Evolutionary conservation across 2,329 filamentous ascomycete genomes (phyloP), one percentile per base, ranked within the genome.

Genomic region (Aspergillus ibericus): DNA sequence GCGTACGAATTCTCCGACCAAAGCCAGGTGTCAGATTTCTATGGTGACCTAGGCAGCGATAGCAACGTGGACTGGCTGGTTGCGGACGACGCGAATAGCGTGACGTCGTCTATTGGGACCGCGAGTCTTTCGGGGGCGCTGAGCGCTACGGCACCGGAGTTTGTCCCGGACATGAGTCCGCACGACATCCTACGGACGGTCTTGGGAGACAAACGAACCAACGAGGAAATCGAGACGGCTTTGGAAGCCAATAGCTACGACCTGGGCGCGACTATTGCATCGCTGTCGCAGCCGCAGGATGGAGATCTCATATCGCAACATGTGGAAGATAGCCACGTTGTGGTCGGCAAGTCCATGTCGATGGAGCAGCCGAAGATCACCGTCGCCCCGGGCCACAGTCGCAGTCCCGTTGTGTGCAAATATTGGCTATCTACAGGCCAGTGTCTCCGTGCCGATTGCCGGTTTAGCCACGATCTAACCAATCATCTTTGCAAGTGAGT

Each of bases 181-280:
- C 96, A 97, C 76, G 95, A 99, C 72, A 98, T 99, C 85, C 83
- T 99, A 56, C 90, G 95, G 61, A 97, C 93, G 5, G 96, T 99
- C 40, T 82, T 99, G 25, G 92, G 93, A 49, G 92, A 95, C 67
- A 88, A 91, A 55, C 89, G 90, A 70, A 89, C 91, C 2, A 93
- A 98, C 68, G 93, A 98, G 53, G 95, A 99, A 75, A 93, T 99
- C 49, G 93, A 97, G 72, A 84, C 87, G n/a, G 91, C 93, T 4
- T 83, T 99, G 48, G 91, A 93, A 65, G 83, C 87, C 58, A 93
- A 97, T 72, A 90, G 90, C 57, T 99, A 97, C 72, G 95, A 99
- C 70, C 83, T 99, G 22, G 96, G 92, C 66, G 91, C 93, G 48
- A 96, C 95, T 2, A 90, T 99, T 67, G 88, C 90, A 58, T 87